These are phyloP conservation scores for Hypoxylon fuscum DNA, from an alignment of 495 filamentous ascomycete species.

Conservation along the genomic window DNA sequence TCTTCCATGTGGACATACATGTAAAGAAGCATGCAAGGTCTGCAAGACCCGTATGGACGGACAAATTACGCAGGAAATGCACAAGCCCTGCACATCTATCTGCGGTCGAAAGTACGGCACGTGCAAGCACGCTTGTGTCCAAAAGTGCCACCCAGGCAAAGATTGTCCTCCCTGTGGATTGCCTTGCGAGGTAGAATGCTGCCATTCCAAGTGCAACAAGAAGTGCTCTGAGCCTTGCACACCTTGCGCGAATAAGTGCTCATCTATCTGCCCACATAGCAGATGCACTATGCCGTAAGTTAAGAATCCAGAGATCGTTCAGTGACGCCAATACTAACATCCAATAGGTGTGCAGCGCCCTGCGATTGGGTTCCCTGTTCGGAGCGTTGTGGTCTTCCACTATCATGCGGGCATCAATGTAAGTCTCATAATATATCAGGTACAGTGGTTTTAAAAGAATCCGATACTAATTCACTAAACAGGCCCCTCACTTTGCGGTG, in stretches of 20 bases:
- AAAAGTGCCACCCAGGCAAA: slow-evolving; percentile 62
- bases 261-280: slow-evolving; percentile 64
- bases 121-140: slow-evolving; percentile 66
- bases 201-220: slow-evolving; percentile 65
- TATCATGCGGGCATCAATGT: slow-evolving; percentile 67
- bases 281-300: slow-evolving; percentile 63
- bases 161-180: slow-evolving; percentile 63
- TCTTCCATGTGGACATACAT: slow-evolving; percentile 70
- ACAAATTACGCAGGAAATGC: slow-evolving; percentile 43
- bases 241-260: slow-evolving; percentile 66
- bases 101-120: slow-evolving; percentile 65
- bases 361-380: slow-evolving; percentile 73
- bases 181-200: slow-evolving; percentile 67
- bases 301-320: background rate
- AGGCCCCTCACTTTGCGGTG: slow-evolving; percentile 74
- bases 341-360: slow-evolving; percentile 65
- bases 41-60: slow-evolving; percentile 37
- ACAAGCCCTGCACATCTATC: slow-evolving; percentile 58
- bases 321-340: background rate
- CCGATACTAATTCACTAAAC: background rate
- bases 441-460: background rate
- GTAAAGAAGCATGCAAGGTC: slow-evolving; percentile 58
- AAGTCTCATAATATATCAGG: slow-evolving; percentile 3
- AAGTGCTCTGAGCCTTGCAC: slow-evolving; percentile 67
- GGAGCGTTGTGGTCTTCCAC: slow-evolving; percentile 58